Evolutionary conservation across 2,329 filamentous ascomycete species (phyloP).

Genomic region (Ophiostoma angusticollis): DNA sequence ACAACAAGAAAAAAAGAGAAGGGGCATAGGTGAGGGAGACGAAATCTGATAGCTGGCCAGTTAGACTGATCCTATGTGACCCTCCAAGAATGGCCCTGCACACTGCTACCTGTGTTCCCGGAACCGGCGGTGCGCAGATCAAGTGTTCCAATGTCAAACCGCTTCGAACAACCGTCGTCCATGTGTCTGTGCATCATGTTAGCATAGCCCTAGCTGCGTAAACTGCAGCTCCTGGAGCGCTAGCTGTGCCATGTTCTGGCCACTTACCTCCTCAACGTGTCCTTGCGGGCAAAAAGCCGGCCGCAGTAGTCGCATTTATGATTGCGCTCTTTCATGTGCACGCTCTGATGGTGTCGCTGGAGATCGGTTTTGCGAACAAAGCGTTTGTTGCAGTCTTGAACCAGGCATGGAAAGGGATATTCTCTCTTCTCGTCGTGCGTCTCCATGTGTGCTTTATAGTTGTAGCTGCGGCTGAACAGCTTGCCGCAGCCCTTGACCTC

Average conservation of each 20-base stretch:
- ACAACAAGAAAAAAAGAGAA: too few species aligned
- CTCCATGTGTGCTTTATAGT: conserved; percentile 76
- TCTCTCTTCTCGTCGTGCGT: conserved; percentile 64
- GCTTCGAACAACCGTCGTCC: conserved; percentile 61
- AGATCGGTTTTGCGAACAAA: conserved; percentile 80
- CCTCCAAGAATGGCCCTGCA: background rate
- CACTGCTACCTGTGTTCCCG: conserved; percentile 11
- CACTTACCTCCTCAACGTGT: conserved; percentile 69
- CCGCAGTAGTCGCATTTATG: conserved; percentile 60
- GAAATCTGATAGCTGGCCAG: too few species aligned
- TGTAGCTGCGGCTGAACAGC: conserved; percentile 72
- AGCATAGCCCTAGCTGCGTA: too few species aligned
- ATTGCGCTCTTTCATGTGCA: conserved; percentile 62
- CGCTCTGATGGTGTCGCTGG: conserved; percentile 46
- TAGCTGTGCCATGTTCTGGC: too few species aligned
- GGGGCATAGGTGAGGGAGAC: too few species aligned
- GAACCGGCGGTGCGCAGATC: conserved; percentile 28
- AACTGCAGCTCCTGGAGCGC: too few species aligned
- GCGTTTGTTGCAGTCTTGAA: conserved; percentile 53
- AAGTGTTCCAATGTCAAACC: conserved; percentile 45
- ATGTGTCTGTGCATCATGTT: conserved; percentile 46
- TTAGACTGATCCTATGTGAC: background rate
- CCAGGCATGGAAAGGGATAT: conserved; percentile 56
- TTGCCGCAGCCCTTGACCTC: conserved; percentile 57
- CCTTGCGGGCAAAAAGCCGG: conserved; percentile 63